phyloP scores from a whole-genome alignment of 192 early-diverging fungal genomes.

The Funneliformis geosporum region DNA sequence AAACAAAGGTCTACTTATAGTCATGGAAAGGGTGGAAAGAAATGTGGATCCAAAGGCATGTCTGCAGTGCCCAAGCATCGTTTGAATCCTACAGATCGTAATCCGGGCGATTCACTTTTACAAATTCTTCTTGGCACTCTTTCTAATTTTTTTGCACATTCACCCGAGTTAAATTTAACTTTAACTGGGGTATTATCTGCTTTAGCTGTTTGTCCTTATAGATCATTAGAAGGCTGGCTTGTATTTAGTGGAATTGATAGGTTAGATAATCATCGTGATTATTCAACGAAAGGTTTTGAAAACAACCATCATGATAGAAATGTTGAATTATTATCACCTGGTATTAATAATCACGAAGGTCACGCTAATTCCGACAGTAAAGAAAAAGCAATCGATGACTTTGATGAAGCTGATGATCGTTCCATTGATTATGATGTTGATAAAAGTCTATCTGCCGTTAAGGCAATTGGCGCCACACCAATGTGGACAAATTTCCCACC shows the following conservation, averaged over 20 bases:
- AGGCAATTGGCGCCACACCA: conserved; percentile 33
- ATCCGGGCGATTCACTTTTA: conserved; percentile 63
- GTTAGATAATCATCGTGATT: conserved; percentile 39
- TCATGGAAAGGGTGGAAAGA: conserved; percentile 51
- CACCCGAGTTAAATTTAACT: conserved; percentile 85
- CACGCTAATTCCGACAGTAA: conserved; percentile 34
- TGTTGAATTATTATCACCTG: conserved; percentile 32
- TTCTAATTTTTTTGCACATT: conserved; percentile 82
- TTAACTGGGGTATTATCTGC: conserved; percentile 87
- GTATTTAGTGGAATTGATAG: conserved; percentile 55
- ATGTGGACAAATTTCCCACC: conserved; percentile 59
- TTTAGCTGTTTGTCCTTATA: conserved; percentile 74
- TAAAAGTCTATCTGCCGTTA: conserved; percentile 30
- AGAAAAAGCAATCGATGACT: conserved; percentile 38
- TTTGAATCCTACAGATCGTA: conserved; percentile 45
- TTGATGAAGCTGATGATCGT: conserved; percentile 48
- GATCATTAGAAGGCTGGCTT: conserved; percentile 73
- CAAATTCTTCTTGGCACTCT: conserved; percentile 68
- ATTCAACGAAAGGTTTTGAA: neutral
- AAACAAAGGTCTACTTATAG: conserved; percentile 35
- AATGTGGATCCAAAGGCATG: conserved; percentile 43
- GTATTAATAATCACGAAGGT: conserved; percentile 45
- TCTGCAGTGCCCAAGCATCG: conserved; percentile 42
- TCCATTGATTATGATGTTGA: conserved; percentile 44
- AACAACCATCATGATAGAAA: conserved; percentile 13